Percentiles rank a stretch among this genome's conserved stretches.
Evolutionary conservation across 1,139 yeast genomes (phyloP).

Genomic region (Pichia sp.): DNA sequence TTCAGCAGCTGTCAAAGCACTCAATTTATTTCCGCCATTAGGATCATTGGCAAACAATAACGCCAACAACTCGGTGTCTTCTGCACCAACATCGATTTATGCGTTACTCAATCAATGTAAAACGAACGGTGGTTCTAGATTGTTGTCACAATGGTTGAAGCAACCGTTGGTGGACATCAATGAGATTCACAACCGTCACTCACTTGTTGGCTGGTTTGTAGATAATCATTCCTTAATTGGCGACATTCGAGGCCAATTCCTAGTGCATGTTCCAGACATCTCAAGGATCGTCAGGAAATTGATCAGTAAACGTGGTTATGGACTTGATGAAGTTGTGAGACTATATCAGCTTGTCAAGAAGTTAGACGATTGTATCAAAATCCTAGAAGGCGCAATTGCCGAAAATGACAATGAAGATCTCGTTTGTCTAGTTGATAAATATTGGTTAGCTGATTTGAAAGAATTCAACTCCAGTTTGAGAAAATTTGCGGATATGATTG

Average conservation of each 20-base stretch:
- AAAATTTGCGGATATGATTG: constrained; percentile 79
- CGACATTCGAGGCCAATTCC: constrained; percentile 55
- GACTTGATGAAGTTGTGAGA: constrained; percentile 82
- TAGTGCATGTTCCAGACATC: constrained; percentile 75
- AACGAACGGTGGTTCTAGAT: constrained; percentile 75
- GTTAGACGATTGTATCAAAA: constrained; percentile 58
- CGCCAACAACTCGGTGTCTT: not conserved
- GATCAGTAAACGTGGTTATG: constrained; percentile 28
- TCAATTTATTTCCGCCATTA: constrained; percentile 67
- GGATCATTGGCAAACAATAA: constrained; percentile 23
- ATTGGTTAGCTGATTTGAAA: constrained; percentile 54
- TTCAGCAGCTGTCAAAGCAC: constrained; percentile 80
- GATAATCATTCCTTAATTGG: constrained; percentile 63
- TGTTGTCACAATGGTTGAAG: constrained; percentile 89
- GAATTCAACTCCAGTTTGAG: constrained; percentile 42
- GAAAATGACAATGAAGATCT: constrained; percentile 29
- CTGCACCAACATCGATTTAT: constrained; percentile 56
- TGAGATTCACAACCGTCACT: constrained; percentile 60
- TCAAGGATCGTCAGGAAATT: constrained; percentile 65
- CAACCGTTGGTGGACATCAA: constrained; percentile 72
- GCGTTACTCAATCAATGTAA: constrained; percentile 85
- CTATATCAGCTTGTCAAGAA: constrained; percentile 70
- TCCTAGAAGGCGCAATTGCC: constrained; percentile 25
- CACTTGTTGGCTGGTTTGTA: constrained; percentile 63
- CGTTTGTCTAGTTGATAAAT: constrained; percentile 32